Evolutionary conservation across 2,329 filamentous ascomycete species (phyloP).

Genomic region (Penicillium decumbens): DNA sequence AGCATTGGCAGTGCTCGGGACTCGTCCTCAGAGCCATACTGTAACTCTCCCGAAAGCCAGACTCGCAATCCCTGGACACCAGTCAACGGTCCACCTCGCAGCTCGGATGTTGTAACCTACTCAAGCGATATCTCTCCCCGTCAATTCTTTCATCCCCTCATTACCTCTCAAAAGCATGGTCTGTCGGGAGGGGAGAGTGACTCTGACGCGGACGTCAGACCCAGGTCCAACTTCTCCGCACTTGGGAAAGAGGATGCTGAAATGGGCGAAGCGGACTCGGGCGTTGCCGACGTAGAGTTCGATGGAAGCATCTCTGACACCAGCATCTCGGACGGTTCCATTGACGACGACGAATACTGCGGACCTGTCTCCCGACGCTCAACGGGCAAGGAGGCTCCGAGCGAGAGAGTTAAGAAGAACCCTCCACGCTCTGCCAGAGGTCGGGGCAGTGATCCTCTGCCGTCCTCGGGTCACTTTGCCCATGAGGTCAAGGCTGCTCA

Average conservation of each 20-base stretch:
- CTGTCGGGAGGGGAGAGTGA: slow-evolving; percentile 8
- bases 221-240: slow-evolving; percentile 12
- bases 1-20: slow-evolving; percentile 40
- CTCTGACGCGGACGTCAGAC: slow-evolving; percentile 12
- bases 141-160: slow-evolving; percentile 21
- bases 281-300: slow-evolving; percentile 1
- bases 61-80: slow-evolving; percentile 40
- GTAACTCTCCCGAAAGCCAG: slow-evolving; percentile 40
- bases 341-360: slow-evolving; percentile 18
- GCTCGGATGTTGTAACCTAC: slow-evolving; percentile 10
- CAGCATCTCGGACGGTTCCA: slow-evolving; percentile 10
- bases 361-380: neutral
- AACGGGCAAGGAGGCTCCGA: neutral
- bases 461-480: slow-evolving; percentile 19
- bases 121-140: slow-evolving; percentile 5
- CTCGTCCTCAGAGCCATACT: slow-evolving; percentile 37
- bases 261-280: slow-evolving; percentile 1
- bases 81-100: slow-evolving; percentile 38
- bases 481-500: slow-evolving; percentile 37
- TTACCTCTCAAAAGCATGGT: neutral
- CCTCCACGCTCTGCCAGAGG: slow-evolving; percentile 6
- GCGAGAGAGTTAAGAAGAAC: slow-evolving; percentile 8
- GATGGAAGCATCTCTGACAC: neutral
- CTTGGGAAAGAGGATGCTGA: slow-evolving; percentile 5
- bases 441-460: slow-evolving; percentile 1